A percentile compares a stretch with the other conserved stretches of the same genome.
phyloP scores from a whole-genome alignment of 2,329 filamentous ascomycete species.

The Aspergillus fischeri region DNA sequence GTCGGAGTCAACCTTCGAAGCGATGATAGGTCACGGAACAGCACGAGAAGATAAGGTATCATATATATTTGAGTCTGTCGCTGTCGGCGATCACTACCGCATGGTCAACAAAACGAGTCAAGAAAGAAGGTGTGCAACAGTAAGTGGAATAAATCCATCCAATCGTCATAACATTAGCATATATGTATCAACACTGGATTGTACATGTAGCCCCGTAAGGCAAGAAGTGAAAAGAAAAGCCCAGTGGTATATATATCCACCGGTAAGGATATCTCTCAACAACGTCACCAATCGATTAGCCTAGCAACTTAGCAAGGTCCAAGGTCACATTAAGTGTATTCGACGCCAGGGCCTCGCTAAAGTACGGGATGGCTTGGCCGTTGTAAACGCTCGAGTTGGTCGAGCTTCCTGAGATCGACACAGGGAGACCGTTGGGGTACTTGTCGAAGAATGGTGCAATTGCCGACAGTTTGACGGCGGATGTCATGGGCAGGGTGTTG shows the following conservation, averaged over 20 bases:
- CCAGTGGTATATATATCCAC: background rate
- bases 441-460: slow-evolving; percentile 33
- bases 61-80: background rate
- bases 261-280: background rate
- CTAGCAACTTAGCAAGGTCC: slow-evolving; percentile 38
- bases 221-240: slow-evolving; percentile 4
- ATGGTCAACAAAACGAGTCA: background rate
- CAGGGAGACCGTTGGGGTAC: slow-evolving; percentile 46
- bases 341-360: slow-evolving; percentile 46
- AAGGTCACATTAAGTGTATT: slow-evolving; percentile 46
- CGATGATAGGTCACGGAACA: background rate
- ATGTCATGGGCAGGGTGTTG: slow-evolving; percentile 50
- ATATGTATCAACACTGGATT: background rate
- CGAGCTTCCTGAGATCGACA: slow-evolving; percentile 50
- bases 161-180: background rate
- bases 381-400: slow-evolving; percentile 46
- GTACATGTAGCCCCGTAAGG: background rate
- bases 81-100: background rate
- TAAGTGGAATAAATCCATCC: background rate
- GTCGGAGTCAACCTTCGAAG: background rate
- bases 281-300: background rate
- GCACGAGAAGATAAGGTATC: background rate
- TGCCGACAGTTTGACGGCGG: slow-evolving; percentile 45
- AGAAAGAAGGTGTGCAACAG: background rate
- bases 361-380: slow-evolving; percentile 51